Evolutionary conservation across 495 filamentous ascomycete genomes (phyloP), one percentile per base, ranked within the genome.

Genomic region (Trypethelium eluteriae): DNA sequence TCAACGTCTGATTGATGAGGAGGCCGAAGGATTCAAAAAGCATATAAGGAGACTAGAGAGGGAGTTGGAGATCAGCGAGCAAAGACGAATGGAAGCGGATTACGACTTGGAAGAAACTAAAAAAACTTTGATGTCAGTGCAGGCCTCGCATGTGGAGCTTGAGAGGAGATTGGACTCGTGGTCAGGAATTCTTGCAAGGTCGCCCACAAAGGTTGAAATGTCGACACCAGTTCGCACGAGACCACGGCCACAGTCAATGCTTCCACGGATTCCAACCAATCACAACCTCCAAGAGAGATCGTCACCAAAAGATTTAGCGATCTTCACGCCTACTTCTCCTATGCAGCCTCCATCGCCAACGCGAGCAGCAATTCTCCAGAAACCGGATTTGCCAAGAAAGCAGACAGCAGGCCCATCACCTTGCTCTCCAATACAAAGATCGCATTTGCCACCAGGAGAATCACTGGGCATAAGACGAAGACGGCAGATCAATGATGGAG

Each of bases 111-210:
- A 59, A 59, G 53, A 59, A 36, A 59, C 64, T 9, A 64, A 38
- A 34, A 39, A 67, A 46, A 67, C 36, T n/a, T 49, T 70, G 61
- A 69, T 65, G 44, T 64, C 68, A 7, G 64, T 47, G 2, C 68
- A 72, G 44, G 38, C 63, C 35, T 68, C 70, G 3, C 70, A 72
- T 41, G 66, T 72, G 4, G 64, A 70, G 38, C 41, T 72, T 62
- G 70, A 72, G 62, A 68, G 49, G 57, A 57, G 70, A 38, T 62
- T 72, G 53, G 70, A 70, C 64, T 70, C 70, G 12, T 68, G 70
- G 68, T 66, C 63, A 12, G 68, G 66, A 44, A 56, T 72, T 12
- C 64, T 72, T 3, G 68, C 70, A n/a, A 50, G 66, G 3, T 70
- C 70, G 10, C 70, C 70, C 5, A 66, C 65, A 2, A 72, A 70